These are phyloP conservation scores for Magnaporthiopsis poae DNA, from an alignment of 2,329 filamentous ascomycete species.

Conservation along the genomic window DNA sequence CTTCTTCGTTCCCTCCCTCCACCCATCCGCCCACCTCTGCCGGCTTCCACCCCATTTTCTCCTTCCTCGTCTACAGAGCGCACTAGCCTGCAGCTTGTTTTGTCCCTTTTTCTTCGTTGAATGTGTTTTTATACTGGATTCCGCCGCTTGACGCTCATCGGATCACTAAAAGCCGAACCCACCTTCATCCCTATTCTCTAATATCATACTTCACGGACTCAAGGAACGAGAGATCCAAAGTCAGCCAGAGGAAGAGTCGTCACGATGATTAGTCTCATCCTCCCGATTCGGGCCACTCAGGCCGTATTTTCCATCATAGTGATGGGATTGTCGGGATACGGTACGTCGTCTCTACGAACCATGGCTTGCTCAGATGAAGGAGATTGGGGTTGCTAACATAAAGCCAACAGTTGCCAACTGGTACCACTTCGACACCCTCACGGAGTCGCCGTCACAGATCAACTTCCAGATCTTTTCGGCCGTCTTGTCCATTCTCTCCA, in stretches of 20 bases:
- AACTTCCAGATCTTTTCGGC: conserved; percentile 49
- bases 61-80: conserved; percentile 17
- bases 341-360: conserved; percentile 22
- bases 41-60: conserved; percentile 9
- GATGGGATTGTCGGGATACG: conserved; percentile 39
- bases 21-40: neutral
- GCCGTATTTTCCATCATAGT: conserved; percentile 33
- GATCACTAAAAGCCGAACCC: neutral
- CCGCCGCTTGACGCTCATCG: neutral
- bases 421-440: conserved; percentile 47
- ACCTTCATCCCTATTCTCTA: neutral
- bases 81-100: conserved; percentile 18
- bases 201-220: neutral
- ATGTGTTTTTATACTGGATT: neutral
- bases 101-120: neutral
- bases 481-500: conserved; percentile 43
- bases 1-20: conserved; percentile 13
- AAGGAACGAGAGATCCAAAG: neutral
- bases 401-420: conserved; percentile 44
- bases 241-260: neutral
- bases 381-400: conserved; percentile 12
- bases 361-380: too few species aligned
- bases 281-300: conserved; percentile 7
- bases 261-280: conserved; percentile 4
- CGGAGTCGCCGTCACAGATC: conserved; percentile 44